phyloP scores from a whole-genome alignment of 495 filamentous ascomycete species.

The Neurospora tetraspora region DNA sequence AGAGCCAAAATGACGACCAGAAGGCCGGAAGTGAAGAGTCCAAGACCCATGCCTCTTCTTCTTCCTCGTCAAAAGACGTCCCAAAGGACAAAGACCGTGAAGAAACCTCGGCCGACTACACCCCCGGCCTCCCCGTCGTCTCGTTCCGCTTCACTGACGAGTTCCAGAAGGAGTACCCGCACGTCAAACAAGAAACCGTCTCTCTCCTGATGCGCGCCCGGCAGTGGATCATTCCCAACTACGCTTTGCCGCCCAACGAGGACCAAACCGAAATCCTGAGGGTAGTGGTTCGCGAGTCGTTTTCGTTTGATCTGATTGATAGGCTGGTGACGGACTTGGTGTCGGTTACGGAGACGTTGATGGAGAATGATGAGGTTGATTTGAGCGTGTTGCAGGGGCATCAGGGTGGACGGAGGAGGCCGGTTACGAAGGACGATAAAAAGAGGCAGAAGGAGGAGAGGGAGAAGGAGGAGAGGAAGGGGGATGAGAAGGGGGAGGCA shows the following conservation, averaged over 20 bases:
- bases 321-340: slow-evolving; percentile 47
- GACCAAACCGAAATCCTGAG: slow-evolving; percentile 58
- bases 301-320: slow-evolving; percentile 61
- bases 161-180: slow-evolving; percentile 52
- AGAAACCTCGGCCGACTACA: slow-evolving; percentile 47
- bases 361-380: slow-evolving; percentile 40
- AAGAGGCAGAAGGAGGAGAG: slow-evolving; percentile 14
- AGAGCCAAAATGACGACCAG: background rate
- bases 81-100: background rate
- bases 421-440: slow-evolving; percentile 16
- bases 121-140: slow-evolving; percentile 61
- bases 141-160: slow-evolving; percentile 55
- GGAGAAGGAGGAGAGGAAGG: slow-evolving; percentile 14
- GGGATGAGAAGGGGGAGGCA: slow-evolving; percentile 5
- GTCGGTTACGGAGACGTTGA: slow-evolving; percentile 46
- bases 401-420: slow-evolving; percentile 7
- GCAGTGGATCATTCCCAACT: slow-evolving; percentile 72
- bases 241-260: slow-evolving; percentile 55
- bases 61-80: no score
- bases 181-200: slow-evolving; percentile 57
- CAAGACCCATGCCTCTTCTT: no score
- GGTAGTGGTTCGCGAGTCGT: slow-evolving; percentile 58
- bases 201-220: slow-evolving; percentile 55
- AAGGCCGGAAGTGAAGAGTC: no score
- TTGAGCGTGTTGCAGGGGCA: slow-evolving; percentile 31